phyloP scores from a whole-genome alignment of 2,329 filamentous ascomycete genomes.

The Fusarium mexicanum region DNA sequence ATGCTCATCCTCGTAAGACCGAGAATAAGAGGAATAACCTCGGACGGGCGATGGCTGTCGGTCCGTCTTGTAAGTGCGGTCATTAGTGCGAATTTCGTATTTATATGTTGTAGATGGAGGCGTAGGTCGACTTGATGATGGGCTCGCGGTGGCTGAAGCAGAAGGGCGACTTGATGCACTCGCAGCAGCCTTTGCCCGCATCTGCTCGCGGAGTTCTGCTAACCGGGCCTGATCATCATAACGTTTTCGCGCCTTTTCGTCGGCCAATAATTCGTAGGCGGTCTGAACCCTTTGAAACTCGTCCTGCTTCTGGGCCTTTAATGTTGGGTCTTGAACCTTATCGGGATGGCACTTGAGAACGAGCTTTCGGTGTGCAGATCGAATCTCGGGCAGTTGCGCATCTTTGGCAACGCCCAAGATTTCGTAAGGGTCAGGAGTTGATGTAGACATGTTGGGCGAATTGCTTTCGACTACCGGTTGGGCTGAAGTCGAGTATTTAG shows the following conservation, averaged over 20 bases:
- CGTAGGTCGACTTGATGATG: conserved; percentile 42
- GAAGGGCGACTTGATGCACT: conserved; percentile 18
- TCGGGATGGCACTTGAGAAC: conserved; percentile 91
- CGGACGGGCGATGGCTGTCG: conserved; percentile 43
- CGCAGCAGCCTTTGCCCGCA: conserved; percentile 51
- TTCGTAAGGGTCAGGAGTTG: conserved; percentile 80
- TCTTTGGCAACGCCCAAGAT: conserved; percentile 77
- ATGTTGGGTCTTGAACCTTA: conserved; percentile 81
- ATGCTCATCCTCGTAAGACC: conserved; percentile 60
- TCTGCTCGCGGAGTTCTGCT: conserved; percentile 69
- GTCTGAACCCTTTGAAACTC: conserved; percentile 94
- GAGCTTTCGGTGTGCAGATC: conserved; percentile 83
- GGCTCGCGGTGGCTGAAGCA: conserved; percentile 10
- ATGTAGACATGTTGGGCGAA: conserved; percentile 56
- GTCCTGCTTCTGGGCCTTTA: conserved; percentile 81
- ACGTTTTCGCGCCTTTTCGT: conserved; percentile 75
- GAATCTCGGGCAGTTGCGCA: conserved; percentile 77
- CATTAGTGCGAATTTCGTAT: conserved; percentile 61
- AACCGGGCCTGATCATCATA: conserved; percentile 82
- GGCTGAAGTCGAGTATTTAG: conserved; percentile 31
- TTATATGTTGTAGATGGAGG: conserved; percentile 50
- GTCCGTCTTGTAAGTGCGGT: conserved; percentile 55
- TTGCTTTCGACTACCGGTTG: conserved; percentile 22
- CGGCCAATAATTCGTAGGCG: conserved; percentile 89
- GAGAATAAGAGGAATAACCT: conserved; percentile 48